Conservation (phyloP, 1,139 yeast species). For the Geotrichum bryndzae region DNA sequence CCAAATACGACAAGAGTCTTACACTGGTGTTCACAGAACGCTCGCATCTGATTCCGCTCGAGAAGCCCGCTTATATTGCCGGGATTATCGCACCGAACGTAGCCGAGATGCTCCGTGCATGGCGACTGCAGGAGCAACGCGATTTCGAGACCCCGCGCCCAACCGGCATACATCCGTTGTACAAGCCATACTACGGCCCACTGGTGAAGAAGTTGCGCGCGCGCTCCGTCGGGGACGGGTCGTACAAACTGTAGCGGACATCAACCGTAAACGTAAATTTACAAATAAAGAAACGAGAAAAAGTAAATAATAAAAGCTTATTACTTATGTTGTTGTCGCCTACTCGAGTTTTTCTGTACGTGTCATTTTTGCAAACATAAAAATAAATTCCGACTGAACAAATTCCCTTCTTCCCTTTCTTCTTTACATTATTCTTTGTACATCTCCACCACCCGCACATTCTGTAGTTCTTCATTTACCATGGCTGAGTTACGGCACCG, state of each 20-base stretch:
- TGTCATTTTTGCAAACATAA: constrained; percentile 10
- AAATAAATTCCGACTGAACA: neutral
- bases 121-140: constrained; percentile 1
- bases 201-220: neutral
- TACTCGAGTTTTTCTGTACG: constrained; percentile 7
- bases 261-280: neutral
- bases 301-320: neutral
- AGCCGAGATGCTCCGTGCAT: neutral
- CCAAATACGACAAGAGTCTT: neutral
- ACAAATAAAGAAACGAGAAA: neutral
- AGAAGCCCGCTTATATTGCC: constrained; percentile 4
- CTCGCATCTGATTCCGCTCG: constrained; percentile 10
- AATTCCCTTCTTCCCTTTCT: neutral
- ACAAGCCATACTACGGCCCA: neutral
- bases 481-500: constrained; percentile 20
- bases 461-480: neutral
- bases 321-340: neutral
- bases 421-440: neutral
- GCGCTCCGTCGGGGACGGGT: neutral
- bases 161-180: constrained; percentile 7
- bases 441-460: neutral
- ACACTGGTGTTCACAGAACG: neutral
- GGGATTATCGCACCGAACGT: neutral
- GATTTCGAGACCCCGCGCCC: constrained; percentile 6
- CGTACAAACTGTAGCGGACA: neutral